These are phyloP conservation scores for Escallonia rubra DNA, from an alignment of 129 eudicot genomes.

Conservation along the genomic window DNA sequence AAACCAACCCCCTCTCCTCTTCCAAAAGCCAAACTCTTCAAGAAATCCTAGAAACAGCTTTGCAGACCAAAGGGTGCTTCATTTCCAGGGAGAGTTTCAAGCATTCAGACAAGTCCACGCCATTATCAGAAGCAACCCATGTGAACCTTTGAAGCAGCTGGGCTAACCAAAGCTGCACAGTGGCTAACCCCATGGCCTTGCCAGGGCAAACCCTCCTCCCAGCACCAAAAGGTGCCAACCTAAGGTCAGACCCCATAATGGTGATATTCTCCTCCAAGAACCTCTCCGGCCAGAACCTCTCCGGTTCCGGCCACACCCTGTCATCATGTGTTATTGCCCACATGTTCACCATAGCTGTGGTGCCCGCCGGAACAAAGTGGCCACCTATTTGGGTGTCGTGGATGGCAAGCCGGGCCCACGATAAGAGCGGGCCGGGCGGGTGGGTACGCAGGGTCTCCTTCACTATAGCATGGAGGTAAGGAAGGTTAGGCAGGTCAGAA, in stretches of 20 bases:
- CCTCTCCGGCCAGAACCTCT: constrained; percentile 67
- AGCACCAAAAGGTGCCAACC: constrained; percentile 96
- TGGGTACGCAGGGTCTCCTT: constrained; percentile 85
- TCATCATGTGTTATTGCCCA: constrained; percentile 84
- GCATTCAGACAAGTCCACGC: constrained; percentile 70
- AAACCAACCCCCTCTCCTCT: too few species aligned
- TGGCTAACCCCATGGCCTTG: constrained; percentile 75
- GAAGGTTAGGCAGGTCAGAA: constrained; percentile 56
- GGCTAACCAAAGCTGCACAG: constrained; percentile 88
- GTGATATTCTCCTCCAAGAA: constrained; percentile 58
- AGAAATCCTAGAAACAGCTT: constrained; percentile 68
- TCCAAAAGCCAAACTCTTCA: neutral
- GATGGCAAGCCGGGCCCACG: constrained; percentile 93
- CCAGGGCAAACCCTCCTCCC: constrained; percentile 99
- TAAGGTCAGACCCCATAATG: constrained; percentile 84
- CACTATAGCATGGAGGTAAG: constrained; percentile 77
- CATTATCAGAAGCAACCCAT: constrained; percentile 47
- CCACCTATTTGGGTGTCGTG: constrained; percentile 82
- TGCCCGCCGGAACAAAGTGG: constrained; percentile 81
- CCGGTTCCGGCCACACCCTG: constrained; percentile 53
- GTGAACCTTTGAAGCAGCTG: constrained; percentile 69
- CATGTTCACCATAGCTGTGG: constrained; percentile 98
- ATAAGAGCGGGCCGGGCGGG: constrained; percentile 96
- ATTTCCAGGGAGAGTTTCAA: constrained; percentile 89
- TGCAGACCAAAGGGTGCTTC: constrained; percentile 78